Percentiles rank a stretch among this genome's conserved stretches.
These are phyloP conservation scores for Acacia melanoxylon DNA, from an alignment of 306 rosid genomes.

Conservation along the genomic window DNA sequence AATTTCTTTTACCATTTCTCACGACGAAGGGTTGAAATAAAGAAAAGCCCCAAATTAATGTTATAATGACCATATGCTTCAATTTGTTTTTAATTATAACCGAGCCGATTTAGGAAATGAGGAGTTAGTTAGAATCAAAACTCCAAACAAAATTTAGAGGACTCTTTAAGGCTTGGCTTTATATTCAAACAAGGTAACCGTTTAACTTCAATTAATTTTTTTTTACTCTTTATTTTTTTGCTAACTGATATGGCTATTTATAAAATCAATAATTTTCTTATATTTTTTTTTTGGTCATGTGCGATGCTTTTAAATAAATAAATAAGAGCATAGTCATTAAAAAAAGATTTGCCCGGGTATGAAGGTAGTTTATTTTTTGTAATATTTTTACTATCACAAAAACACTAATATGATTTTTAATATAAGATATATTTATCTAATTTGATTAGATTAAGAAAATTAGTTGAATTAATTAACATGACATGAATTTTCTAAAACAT, in stretches of 20 bases:
- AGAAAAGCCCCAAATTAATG: not conserved
- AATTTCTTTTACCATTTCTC: not conserved
- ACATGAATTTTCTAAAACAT: too few species aligned
- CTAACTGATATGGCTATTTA: not conserved
- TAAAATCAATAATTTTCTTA: too few species aligned
- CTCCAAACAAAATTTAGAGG: not conserved
- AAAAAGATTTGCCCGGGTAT: not conserved
- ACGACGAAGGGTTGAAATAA: not conserved
- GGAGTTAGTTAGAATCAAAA: not conserved
- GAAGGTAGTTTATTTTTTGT: not conserved
- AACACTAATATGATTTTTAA: not conserved
- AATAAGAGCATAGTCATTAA: not conserved
- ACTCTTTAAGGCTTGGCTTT: not conserved
- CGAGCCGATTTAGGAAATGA: not conserved
- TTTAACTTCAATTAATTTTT: not conserved
- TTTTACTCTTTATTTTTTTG: not conserved
- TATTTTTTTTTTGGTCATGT: too few species aligned
- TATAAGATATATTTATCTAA: too few species aligned
- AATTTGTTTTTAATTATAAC: not conserved
- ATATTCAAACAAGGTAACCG: not conserved
- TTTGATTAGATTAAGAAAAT: too few species aligned
- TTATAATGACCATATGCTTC: not conserved
- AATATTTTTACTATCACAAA: not conserved
- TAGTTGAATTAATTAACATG: too few species aligned
- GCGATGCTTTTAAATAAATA: not conserved